These are phyloP conservation scores for Penicillium egyptiacum DNA, from an alignment of 495 filamentous ascomycete genomes.

Conservation along the genomic window DNA sequence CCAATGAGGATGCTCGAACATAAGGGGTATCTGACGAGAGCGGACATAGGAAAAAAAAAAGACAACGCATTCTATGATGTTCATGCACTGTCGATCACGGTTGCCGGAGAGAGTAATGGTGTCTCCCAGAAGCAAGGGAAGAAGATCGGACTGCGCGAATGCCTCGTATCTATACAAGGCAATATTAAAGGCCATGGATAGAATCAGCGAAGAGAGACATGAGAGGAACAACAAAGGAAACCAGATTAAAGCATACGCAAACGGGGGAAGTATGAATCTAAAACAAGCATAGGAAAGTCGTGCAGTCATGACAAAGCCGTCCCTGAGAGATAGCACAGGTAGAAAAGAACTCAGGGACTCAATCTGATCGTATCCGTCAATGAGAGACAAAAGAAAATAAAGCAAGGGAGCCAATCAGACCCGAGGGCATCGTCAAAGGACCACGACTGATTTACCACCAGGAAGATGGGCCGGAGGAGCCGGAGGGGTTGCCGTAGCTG, in stretches of 20 bases:
- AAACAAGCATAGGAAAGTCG: conserved; percentile 40
- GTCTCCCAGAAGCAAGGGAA: conserved; percentile 38
- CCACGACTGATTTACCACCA: conserved; percentile 84
- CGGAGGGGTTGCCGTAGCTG: conserved; percentile 81
- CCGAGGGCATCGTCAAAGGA: conserved; percentile 48
- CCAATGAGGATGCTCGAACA: conserved; percentile 41
- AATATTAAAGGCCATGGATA: conserved; percentile 35
- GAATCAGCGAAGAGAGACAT: conserved; percentile 20
- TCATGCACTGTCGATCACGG: conserved; percentile 57
- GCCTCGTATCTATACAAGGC: conserved; percentile 45
- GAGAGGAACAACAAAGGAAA: conserved; percentile 24
- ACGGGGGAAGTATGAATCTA: conserved; percentile 18
- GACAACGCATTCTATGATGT: conserved; percentile 81
- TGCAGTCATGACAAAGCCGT: conserved; percentile 54
- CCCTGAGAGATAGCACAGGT: conserved; percentile 44
- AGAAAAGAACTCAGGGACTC: conserved; percentile 48
- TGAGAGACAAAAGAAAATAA: conserved; percentile 41
- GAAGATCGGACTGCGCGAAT: conserved; percentile 46
- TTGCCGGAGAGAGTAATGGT: conserved; percentile 36
- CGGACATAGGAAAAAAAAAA: conserved; percentile 42
- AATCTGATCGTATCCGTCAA: conserved; percentile 51
- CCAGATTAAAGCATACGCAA: conserved; percentile 26
- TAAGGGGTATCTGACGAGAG: conserved; percentile 61
- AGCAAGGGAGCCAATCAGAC: conserved; percentile 47
- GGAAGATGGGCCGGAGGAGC: conserved; percentile 75